Evolutionary conservation across 257 asterid genomes (phyloP), one percentile per base, ranked within the genome.

Genomic region (Solanum etuberosum): DNA sequence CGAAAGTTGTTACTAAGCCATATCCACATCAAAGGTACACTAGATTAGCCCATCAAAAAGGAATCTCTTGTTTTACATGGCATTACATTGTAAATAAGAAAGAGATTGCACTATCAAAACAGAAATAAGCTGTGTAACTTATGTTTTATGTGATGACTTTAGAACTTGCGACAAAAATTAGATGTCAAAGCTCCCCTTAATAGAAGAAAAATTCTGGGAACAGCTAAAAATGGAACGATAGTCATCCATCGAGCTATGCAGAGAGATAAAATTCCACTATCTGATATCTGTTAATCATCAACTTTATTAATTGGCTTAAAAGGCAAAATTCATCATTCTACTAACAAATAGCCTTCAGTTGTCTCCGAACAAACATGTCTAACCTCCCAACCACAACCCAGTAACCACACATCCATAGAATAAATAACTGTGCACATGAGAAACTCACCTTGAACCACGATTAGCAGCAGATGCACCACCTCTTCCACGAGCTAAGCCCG

Each of bases 401-500:
- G 59, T 40, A 76, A 76, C 59, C 10, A 40, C 20, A n/a, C 35
- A 78, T 42, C 37, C 84, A 78, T 6, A 25, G 84, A 43, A 10
- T 32, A 9, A 42, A 40, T 65, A 68, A 23, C 2, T 43, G 11
- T 40, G 16, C 70, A 31, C 12, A 16, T 20, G 23, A 85, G 42
- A 63, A 82, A 84, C 94, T 88, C 88, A 94, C 97, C 89, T 87
- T 65, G 89, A 88, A 77, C 89, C 91, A 40, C 92, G 93, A 87
- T 89, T 87, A 68, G 83, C 72, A 11, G 89, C 86, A 78, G 89
- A 86, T 40, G 89, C 63, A 37, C 89, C 88, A 73, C 91, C 92
- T 85, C 92, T 91, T 10, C 90, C 15, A 57, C 92, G 94, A 86
- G 80, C 90, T 74, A 92, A 90, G 74, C 92, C 94, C 82, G 92